Conservation (phyloP, 192 early-diverging fungal species). For the Lobosporangium transversale region DNA sequence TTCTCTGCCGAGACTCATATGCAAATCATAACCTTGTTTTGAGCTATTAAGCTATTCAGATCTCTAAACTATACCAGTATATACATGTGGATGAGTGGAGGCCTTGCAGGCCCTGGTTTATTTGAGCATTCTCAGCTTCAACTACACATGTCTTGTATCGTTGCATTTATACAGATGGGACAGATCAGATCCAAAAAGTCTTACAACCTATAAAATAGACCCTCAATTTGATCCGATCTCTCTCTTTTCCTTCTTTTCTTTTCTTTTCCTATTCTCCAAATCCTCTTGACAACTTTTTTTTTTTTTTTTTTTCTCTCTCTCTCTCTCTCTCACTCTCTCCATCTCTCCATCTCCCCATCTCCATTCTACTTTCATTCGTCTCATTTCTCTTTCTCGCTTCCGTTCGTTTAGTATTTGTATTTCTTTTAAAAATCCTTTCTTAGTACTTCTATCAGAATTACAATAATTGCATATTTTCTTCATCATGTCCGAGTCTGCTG, state of each 20-base stretch:
- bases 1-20: constrained; percentile 6
- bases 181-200: neutral
- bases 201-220: neutral
- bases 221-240: neutral
- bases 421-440: neutral
- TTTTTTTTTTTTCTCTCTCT: neutral
- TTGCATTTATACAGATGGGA: neutral
- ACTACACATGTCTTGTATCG: too few species aligned
- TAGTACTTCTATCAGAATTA: neutral
- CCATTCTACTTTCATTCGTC: neutral
- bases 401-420: neutral
- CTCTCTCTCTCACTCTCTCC: neutral
- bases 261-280: neutral
- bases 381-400: neutral
- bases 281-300: neutral
- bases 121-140: neutral
- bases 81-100: neutral
- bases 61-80: neutral
- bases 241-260: neutral
- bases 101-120: neutral
- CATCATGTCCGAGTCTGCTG: constrained; percentile 27
- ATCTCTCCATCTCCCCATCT: neutral
- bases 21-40: constrained; percentile 2
- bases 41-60: neutral
- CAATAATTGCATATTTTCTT: neutral